These are phyloP conservation scores for Cylindrotheca closterium DNA, from an alignment of 108 stramenopile genomes.

Conservation along the genomic window DNA sequence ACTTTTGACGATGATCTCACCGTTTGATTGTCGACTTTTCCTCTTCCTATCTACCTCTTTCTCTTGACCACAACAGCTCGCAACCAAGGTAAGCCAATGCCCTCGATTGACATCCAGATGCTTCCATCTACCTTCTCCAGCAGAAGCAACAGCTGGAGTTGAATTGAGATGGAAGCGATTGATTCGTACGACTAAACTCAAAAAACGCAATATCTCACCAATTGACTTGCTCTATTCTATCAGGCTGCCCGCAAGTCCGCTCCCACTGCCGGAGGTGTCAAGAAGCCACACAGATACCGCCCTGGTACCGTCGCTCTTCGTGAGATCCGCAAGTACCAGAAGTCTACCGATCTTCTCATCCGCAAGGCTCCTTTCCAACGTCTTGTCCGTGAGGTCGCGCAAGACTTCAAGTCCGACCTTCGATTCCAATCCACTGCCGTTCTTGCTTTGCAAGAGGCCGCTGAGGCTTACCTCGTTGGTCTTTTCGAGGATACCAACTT, in stretches of 20 bases:
- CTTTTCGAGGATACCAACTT: constrained; percentile 95
- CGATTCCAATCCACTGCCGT: constrained; percentile 92
- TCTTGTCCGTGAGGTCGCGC: constrained; percentile 86
- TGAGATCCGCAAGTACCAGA: constrained; percentile 93
- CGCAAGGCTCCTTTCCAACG: constrained; percentile 93
- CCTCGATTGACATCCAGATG: no score
- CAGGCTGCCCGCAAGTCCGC: constrained; percentile 85
- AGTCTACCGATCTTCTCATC: constrained; percentile 91
- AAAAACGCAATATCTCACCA: no score
- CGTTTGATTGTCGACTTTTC: neutral
- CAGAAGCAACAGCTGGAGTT: no score
- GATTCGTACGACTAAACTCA: no score
- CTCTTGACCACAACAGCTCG: no score
- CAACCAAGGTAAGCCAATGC: constrained; percentile 45
- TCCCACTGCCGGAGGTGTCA: constrained; percentile 87
- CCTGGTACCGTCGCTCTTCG: constrained; percentile 84
- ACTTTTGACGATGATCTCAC: neutral
- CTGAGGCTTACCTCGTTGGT: constrained; percentile 91
- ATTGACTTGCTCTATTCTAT: no score
- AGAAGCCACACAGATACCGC: constrained; percentile 84
- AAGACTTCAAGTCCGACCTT: constrained; percentile 77
- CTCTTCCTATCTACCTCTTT: no score
- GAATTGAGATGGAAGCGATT: no score
- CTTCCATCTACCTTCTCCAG: no score
- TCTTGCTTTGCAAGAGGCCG: constrained; percentile 91